Evolutionary conservation across 257 asterid genomes (phyloP), one percentile per base, ranked within the genome.

Genomic region (Solanum virginianum): DNA sequence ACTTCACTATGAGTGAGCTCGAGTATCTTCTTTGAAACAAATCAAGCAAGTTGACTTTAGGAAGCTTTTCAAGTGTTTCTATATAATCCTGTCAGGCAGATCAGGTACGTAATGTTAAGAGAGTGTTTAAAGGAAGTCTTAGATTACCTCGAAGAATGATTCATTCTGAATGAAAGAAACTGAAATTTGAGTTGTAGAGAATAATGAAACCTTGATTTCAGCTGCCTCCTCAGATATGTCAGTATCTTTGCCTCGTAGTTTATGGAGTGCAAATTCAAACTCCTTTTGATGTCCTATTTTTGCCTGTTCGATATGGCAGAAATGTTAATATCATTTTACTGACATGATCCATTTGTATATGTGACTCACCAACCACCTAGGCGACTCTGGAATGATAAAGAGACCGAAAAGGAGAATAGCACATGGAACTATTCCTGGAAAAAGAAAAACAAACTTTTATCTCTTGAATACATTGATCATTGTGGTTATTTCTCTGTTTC

Each of bases 321-420:
- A 85, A 51, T 18, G 26, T 62, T 72, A 29, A 24, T 49, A 63
- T 32, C 4, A 83, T 79, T 39, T 49, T 75, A 75, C 45, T 4
- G 24, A 49, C 24, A 8, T 41, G 8, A 77, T 51, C 22, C 15
- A n/a, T n/a, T 12, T 16, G 36, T 9, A 26, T 59, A 71, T 7
- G 60, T 54, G 70, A 83, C 90, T 91, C 92, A 94, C 98, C 86
- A 96, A 95, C 98, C 99, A 94, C 89, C 99, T 91, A 1, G 98
- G 99, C 3, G 99, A 96, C 84, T 96, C 98, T 3, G 99, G 99
- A 80, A 94, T 94, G 85, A 93, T 80, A 80, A 88, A 68, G 29
- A 96, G 91, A 18, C 99, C 99, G 24, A 91, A 43, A 85, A 94
- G 88, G 74, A 94, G 91, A 87, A 96, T 84, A 49, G 87, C 94